These are phyloP conservation scores for Vachellia collinsii DNA, from an alignment of 306 rosid genomes.

Conservation along the genomic window DNA sequence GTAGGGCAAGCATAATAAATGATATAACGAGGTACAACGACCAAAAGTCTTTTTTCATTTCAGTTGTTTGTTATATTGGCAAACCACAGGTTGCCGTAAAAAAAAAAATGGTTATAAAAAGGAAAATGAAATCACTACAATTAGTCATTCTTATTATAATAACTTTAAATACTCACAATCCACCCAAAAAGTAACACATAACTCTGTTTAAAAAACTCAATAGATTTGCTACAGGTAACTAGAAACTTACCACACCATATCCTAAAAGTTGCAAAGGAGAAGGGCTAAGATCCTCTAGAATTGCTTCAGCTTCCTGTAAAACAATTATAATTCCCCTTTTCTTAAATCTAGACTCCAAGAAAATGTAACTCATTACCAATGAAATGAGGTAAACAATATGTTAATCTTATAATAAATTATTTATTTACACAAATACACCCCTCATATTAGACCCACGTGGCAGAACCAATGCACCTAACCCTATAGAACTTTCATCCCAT, in stretches of 20 bases:
- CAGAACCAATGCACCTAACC: neutral
- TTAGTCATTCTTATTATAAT: constrained; percentile 4
- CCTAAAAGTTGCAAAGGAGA: constrained; percentile 74
- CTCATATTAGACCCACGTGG: too few relatives aligned
- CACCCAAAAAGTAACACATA: constrained; percentile 30
- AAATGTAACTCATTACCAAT: neutral
- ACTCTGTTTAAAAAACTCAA: constrained; percentile 25
- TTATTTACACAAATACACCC: too few relatives aligned
- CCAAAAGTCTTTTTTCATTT: neutral
- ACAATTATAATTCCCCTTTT: neutral
- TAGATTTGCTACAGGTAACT: constrained; percentile 32
- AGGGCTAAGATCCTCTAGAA: constrained; percentile 72
- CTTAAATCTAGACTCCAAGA: neutral
- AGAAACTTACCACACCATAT: constrained; percentile 72
- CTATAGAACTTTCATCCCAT: constrained; percentile 17
- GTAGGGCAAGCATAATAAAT: constrained; percentile 10
- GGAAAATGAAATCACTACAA: neutral
- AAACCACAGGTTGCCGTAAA: neutral
- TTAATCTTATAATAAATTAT: too few relatives aligned
- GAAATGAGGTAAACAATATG: neutral
- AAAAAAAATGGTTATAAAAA: constrained; percentile 21
- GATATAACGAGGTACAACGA: constrained; percentile 22
- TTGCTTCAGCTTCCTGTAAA: constrained; percentile 95
- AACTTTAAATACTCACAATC: constrained; percentile 9
- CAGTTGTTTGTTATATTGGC: neutral